phyloP scores from a whole-genome alignment of 306 rosid genomes.

The Vigna reflexopilosa region DNA sequence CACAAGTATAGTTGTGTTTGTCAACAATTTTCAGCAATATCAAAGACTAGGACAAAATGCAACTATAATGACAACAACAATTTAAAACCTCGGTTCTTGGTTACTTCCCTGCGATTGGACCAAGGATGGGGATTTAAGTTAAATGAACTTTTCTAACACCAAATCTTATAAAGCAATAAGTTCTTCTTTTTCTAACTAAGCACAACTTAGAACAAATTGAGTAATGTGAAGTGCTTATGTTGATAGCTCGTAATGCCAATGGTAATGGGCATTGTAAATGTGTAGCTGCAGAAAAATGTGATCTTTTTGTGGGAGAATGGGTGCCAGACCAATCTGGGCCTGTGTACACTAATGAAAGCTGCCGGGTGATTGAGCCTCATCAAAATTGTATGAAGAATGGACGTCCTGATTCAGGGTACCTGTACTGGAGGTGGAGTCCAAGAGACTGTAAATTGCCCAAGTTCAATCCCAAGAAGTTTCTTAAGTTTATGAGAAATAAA shows the following conservation, averaged over 20 bases:
- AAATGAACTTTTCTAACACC: not conserved
- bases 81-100: not conserved
- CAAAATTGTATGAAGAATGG: slow-evolving; percentile 92
- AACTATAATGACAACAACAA: not conserved
- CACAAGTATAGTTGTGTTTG: not conserved
- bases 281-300: slow-evolving; percentile 61
- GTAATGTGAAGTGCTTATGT: not conserved
- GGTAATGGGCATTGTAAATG: slow-evolving; percentile 1
- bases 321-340: slow-evolving; percentile 68
- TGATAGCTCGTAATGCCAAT: not conserved
- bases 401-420: slow-evolving; percentile 77
- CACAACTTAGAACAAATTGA: not conserved
- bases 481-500: slow-evolving; percentile 67
- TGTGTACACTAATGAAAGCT: slow-evolving; percentile 74
- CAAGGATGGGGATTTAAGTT: not conserved
- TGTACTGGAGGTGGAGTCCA: slow-evolving; percentile 90
- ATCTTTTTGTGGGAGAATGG: slow-evolving; percentile 84
- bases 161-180: not conserved
- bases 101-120: not conserved
- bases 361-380: slow-evolving; percentile 73
- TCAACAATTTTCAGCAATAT: not conserved
- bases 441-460: slow-evolving; percentile 66
- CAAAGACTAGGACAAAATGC: not conserved
- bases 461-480: slow-evolving; percentile 72
- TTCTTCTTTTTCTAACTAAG: not conserved